Percentiles rank a stretch among this genome's conserved stretches.
phyloP scores from a whole-genome alignment of 768 basidiomycete species.

The Amanita pallidorosea region DNA sequence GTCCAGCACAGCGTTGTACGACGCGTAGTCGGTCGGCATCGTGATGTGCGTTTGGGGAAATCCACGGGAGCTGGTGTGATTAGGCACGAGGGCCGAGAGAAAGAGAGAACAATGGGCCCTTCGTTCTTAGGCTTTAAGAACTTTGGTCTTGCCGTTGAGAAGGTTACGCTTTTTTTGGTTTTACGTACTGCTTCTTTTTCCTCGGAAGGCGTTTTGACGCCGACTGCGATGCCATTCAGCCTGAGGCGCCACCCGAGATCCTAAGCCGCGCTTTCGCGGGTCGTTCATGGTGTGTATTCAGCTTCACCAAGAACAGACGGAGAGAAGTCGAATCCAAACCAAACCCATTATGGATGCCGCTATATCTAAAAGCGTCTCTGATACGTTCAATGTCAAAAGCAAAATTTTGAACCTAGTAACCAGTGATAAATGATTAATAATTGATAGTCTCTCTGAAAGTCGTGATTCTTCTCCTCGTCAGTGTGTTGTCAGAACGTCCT shows the following conservation, averaged over 20 bases:
- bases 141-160: background rate
- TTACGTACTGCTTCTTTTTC: background rate
- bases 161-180: background rate
- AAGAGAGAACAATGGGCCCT: background rate
- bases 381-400: background rate
- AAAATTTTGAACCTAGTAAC: too few species aligned
- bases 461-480: too few species aligned
- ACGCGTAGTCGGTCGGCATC: background rate
- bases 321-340: too few species aligned
- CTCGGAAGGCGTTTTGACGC: background rate
- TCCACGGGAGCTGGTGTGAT: background rate
- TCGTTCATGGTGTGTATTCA: background rate
- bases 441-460: too few species aligned
- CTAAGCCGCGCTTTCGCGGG: background rate
- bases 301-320: too few species aligned
- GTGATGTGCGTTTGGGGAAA: background rate
- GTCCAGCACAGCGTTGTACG: conserved; percentile 1
- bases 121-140: conserved; percentile 1
- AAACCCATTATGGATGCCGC: background rate
- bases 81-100: background rate
- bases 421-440: too few species aligned
- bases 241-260: background rate
- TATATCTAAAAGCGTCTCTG: background rate
- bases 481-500: too few species aligned
- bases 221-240: background rate